Evolutionary conservation across 2,329 filamentous ascomycete species (phyloP).

Genomic region (Thielaviopsis ethacetica): DNA sequence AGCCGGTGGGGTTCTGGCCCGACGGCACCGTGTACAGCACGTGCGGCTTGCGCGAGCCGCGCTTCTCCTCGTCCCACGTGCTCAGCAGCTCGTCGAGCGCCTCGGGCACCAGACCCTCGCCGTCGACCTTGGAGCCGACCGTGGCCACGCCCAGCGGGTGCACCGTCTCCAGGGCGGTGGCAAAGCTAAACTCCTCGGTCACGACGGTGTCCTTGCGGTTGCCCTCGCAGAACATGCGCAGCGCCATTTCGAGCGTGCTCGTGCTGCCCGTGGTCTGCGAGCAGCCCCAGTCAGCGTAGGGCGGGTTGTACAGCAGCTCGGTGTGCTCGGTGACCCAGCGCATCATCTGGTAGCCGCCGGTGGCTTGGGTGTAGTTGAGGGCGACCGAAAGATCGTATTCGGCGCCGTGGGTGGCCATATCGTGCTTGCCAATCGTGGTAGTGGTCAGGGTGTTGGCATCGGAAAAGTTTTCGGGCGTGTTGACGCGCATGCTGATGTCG

Average conservation of each 20-base stretch:
- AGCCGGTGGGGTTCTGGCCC: conserved; percentile 82
- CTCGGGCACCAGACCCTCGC: conserved; percentile 34
- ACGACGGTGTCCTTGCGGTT: conserved; percentile 61
- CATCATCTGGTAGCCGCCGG: conserved; percentile 71
- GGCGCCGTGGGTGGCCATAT: conserved; percentile 24
- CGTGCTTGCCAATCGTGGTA: conserved; percentile 65
- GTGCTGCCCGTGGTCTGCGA: conserved; percentile 76
- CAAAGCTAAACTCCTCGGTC: conserved; percentile 85
- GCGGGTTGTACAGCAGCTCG: conserved; percentile 72
- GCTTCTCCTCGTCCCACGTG: conserved; percentile 30
- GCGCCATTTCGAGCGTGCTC: conserved; percentile 63
- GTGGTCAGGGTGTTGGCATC: conserved; percentile 46
- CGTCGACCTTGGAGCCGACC: conserved; percentile 35
- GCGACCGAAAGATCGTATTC: conserved; percentile 64
- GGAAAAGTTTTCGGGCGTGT: conserved; percentile 47
- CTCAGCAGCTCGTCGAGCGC: conserved; percentile 34
- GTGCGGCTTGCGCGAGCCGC: conserved; percentile 33
- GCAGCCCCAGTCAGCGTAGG: conserved; percentile 81
- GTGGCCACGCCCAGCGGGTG: conserved; percentile 34
- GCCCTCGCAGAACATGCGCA: conserved; percentile 62
- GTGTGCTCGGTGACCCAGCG: conserved; percentile 91
- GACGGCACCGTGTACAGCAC: conserved; percentile 49
- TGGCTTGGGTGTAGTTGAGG: conserved; percentile 84
- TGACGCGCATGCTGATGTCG: conserved; percentile 57
- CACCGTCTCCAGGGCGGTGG: conserved; percentile 47